Evolutionary conservation across 2,329 filamentous ascomycete genomes (phyloP).

Genomic region (Lecanicillium sp.): DNA sequence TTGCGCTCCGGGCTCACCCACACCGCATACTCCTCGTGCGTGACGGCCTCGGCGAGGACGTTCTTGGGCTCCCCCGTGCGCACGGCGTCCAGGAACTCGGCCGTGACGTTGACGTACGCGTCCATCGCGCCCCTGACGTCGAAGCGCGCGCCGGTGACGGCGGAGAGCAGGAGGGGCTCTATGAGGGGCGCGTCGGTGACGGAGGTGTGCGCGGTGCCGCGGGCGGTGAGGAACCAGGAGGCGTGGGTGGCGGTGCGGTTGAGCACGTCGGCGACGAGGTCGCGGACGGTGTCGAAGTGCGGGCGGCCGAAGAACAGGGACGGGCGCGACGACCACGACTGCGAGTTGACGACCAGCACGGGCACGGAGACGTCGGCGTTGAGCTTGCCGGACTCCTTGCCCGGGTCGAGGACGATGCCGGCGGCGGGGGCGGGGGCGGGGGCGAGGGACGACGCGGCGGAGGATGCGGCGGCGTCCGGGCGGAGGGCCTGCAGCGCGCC

Average conservation of each 20-base stretch:
- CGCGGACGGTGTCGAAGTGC: conserved; percentile 58
- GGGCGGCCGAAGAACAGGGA: conserved; percentile 56
- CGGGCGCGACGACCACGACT: conserved; percentile 54
- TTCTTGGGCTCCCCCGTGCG: conserved; percentile 35
- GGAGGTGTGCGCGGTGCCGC: conserved; percentile 54
- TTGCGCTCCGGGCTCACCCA: conserved; percentile 33
- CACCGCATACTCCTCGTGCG: conserved; percentile 33
- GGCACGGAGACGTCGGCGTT: conserved; percentile 55
- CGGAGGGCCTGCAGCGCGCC: conserved; percentile 56
- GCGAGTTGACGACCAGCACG: conserved; percentile 55
- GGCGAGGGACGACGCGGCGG: conserved; percentile 15
- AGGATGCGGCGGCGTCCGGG: conserved; percentile 23
- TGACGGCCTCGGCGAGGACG: conserved; percentile 44
- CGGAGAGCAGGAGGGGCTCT: conserved; percentile 53
- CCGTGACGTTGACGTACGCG: conserved; percentile 54
- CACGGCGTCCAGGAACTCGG: conserved; percentile 51
- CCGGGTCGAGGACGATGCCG: conserved; percentile 59
- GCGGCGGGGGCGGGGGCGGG: conserved; percentile 48
- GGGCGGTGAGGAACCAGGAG: conserved; percentile 49
- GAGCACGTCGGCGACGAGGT: conserved; percentile 44
- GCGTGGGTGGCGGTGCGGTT: conserved; percentile 36
- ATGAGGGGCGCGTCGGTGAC: conserved; percentile 62
- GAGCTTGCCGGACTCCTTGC: conserved; percentile 56
- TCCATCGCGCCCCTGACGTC: conserved; percentile 48
- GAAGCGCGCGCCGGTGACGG: conserved; percentile 56